Evolutionary conservation across 83 land plant genomes (phyloP).

Genomic region (Picea abies): DNA sequence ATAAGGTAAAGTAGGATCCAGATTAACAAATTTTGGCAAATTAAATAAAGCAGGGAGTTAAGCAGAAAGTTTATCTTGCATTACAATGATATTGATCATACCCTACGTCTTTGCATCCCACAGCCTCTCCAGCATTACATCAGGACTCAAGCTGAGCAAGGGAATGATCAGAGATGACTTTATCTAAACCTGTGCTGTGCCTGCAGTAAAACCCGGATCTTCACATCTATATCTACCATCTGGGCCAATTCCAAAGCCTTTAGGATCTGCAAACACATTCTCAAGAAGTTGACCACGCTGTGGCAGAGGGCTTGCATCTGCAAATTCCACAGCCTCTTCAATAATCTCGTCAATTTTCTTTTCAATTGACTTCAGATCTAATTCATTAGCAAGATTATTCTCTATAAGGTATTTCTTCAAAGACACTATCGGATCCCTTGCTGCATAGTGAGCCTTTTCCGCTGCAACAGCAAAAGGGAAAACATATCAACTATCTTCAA

Average conservation of each 20-base stretch:
- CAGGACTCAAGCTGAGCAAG: no score
- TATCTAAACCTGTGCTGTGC: slow-evolving; percentile 83
- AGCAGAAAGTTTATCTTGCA: no score
- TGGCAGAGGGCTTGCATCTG: slow-evolving; percentile 88
- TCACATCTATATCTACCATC: slow-evolving; percentile 98
- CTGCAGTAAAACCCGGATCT: slow-evolving; percentile 89
- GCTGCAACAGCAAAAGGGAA: slow-evolving; percentile 50
- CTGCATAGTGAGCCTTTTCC: slow-evolving; percentile 89
- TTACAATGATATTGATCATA: no score
- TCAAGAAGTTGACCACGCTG: slow-evolving; percentile 87
- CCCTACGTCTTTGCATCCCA: no score
- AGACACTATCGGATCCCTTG: slow-evolving; percentile 83
- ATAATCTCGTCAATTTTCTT: slow-evolving; percentile 86
- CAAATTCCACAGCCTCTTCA: slow-evolving; percentile 96
- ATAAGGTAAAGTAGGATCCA: no score
- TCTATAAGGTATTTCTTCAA: slow-evolving; percentile 87
- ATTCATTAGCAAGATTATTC: slow-evolving; percentile 69
- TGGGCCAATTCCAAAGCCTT: slow-evolving; percentile 96
- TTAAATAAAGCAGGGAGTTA: no score
- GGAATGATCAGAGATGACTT: no score
- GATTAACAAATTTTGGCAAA: no score
- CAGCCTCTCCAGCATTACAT: no score
- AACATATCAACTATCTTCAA: not conserved
- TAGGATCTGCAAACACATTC: slow-evolving; percentile 98
- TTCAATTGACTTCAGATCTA: slow-evolving; percentile 80